These are phyloP conservation scores for Candida silvatica DNA, from an alignment of 805 yeast species.

Conservation along the genomic window DNA sequence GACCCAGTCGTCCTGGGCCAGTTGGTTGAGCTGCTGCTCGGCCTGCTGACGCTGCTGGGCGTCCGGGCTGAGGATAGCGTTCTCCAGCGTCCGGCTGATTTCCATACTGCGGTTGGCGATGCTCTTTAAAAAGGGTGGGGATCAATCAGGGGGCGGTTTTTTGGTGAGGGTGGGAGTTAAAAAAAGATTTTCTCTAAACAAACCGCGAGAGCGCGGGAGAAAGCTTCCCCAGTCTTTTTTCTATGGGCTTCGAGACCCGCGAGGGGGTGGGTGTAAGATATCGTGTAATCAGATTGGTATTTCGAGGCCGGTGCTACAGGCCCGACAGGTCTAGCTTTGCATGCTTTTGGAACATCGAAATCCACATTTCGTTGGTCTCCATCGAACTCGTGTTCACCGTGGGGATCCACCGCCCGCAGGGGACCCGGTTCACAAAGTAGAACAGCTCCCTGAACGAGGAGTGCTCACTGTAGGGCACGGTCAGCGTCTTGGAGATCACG, in stretches of 20 bases:
- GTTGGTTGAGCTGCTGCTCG: slow-evolving; percentile 62
- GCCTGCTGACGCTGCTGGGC: slow-evolving; percentile 65
- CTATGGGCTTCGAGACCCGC: too few species aligned
- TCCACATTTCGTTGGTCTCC: slow-evolving; percentile 27
- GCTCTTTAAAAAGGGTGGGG: too few species aligned
- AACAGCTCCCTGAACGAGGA: slow-evolving; percentile 79
- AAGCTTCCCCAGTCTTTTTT: too few species aligned
- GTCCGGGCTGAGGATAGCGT: slow-evolving; percentile 66
- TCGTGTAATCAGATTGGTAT: too few species aligned
- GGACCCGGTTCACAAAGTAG: slow-evolving; percentile 47
- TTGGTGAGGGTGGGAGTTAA: too few species aligned
- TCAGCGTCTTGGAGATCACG: slow-evolving; percentile 11
- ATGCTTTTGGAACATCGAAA: slow-evolving; percentile 25
- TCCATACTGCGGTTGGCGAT: slow-evolving; percentile 38
- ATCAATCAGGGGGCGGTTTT: too few species aligned
- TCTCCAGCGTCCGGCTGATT: slow-evolving; percentile 65
- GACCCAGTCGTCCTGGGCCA: slow-evolving; percentile 70
- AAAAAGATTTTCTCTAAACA: too few species aligned
- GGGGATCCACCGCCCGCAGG: slow-evolving; percentile 53
- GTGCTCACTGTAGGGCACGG: slow-evolving; percentile 83
- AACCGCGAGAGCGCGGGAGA: too few species aligned
- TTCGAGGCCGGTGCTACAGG: too few species aligned
- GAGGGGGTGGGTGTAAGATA: too few species aligned
- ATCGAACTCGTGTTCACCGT: slow-evolving; percentile 52
- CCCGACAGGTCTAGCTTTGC: too few species aligned